Percentiles rank a stretch among this genome's conserved stretches.
Conservation (phyloP, 129 eudicot genomes). For the Chrysanthemum makinoi region DNA sequence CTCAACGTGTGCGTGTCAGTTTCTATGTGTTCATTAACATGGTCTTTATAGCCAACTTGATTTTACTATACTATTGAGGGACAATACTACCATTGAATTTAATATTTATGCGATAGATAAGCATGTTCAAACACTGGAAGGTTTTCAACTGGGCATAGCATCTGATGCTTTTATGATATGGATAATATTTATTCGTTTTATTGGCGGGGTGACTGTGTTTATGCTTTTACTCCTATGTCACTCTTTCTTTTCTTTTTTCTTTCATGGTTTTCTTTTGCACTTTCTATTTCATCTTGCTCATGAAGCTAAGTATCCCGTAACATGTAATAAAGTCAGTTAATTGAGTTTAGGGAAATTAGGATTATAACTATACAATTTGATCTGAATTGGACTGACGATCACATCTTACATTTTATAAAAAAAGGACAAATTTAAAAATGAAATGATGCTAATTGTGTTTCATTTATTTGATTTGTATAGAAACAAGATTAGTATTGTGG, state of each 20-base stretch:
- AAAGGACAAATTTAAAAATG: no score
- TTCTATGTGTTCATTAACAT: not conserved
- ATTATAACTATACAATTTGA: not conserved
- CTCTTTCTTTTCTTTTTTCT: slow-evolving; percentile 28
- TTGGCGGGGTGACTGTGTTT: slow-evolving; percentile 35
- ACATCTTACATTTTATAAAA: no score
- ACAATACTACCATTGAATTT: not conserved
- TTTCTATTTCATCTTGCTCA: slow-evolving; percentile 38
- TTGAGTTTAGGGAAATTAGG: not conserved
- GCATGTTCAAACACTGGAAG: not conserved
- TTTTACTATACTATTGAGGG: slow-evolving; percentile 1
- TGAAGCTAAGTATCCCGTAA: slow-evolving; percentile 41
- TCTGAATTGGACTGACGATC: no score
- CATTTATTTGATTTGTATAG: slow-evolving; percentile 37
- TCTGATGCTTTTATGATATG: slow-evolving; percentile 37
- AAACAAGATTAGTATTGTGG: slow-evolving; percentile 74
- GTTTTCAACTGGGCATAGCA: slow-evolving; percentile 27
- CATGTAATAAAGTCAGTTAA: slow-evolving; percentile 28
- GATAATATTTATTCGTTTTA: slow-evolving; percentile 26
- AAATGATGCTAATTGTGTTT: no score
- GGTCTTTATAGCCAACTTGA: not conserved
- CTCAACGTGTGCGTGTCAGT: not conserved
- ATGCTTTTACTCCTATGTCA: slow-evolving; percentile 41
- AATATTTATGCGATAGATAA: slow-evolving; percentile 9
- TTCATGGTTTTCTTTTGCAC: slow-evolving; percentile 19